These are phyloP conservation scores for Ceratocystis huliohia DNA, from an alignment of 2,329 filamentous ascomycete species.

Conservation along the genomic window DNA sequence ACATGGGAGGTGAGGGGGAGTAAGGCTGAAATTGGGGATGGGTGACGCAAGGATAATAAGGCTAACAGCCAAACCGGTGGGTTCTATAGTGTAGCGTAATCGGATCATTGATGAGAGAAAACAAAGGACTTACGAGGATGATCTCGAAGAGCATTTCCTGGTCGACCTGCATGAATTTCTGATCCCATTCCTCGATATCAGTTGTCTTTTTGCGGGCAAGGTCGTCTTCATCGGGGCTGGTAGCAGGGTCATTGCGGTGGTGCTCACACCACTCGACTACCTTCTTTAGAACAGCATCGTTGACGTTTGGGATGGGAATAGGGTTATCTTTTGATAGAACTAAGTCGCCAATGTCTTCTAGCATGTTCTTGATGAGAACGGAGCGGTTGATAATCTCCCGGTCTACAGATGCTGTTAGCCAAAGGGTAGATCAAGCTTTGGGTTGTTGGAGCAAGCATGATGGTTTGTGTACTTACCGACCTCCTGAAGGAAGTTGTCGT, in stretches of 20 bases:
- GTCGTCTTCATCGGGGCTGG: conserved; percentile 72
- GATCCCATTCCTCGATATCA: conserved; percentile 98
- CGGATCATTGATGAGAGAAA: neutral
- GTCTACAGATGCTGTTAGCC: conserved; percentile 39
- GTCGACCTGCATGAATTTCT: conserved; percentile 99
- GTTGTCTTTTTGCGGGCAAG: conserved; percentile 97
- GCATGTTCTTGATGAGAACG: conserved; percentile 94
- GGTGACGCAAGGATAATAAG: neutral
- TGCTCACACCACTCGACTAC: conserved; percentile 97
- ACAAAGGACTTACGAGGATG: conserved; percentile 58
- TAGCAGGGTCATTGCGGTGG: conserved; percentile 79
- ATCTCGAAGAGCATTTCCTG: conserved; percentile 99
- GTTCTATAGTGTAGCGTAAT: neutral
- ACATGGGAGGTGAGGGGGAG: neutral
- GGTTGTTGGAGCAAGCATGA: neutral
- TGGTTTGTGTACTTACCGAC: conserved; percentile 32
- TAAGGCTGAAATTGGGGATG: neutral
- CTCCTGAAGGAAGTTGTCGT: conserved; percentile 37
- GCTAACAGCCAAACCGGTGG: neutral
- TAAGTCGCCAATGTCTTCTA: conserved; percentile 75
- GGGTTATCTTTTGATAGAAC: conserved; percentile 44
- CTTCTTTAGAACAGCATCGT: conserved; percentile 85
- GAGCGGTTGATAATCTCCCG: conserved; percentile 80
- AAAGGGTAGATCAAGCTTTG: neutral
- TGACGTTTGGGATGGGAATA: conserved; percentile 86